Base-by-base conservation (phyloP, 768 basidiomycete species). In the Lactarius deliciosus region DNA sequence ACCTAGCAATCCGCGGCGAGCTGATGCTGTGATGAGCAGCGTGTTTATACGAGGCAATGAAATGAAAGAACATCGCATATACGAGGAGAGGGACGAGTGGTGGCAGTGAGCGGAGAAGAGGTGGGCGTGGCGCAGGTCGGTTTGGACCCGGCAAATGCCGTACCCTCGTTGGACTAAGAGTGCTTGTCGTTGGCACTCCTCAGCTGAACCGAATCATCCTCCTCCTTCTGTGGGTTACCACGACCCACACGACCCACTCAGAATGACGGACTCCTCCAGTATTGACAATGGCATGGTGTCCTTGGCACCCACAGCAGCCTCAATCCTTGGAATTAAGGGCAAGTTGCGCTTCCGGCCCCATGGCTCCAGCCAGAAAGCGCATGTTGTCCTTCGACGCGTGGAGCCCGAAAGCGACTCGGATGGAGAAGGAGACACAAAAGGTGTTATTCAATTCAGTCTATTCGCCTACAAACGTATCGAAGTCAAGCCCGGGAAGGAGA, bases 401-500 rank as follows among this genome's bases (percentile, higher is more conserved):
- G 80, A 80, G 68, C 63, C 78, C 22, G 74, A 81, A 15, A 82
- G 83, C 32, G 79, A 82, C 70, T 76, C 82, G 11, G 75, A 72
- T 62, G 81, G 81, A 61, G 80, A 80, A 60, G 80, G 73, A 11
- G 75, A 78, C n/a, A 74, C 75, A 25, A 62, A 70, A 22, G 72
- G 74, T 34, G 73, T 82, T 63, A 80, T 83, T 45, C 83, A 82
- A 74, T 90, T 88, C 73, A 84, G 81, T 72, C 77, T 90, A 15
- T 86, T 88, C 73, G 86, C 89, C 4, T 81, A 83, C 71, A 90
- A 90, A 78, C 78, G 85, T 67, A 86, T 90, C 73, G 85, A 85
- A 73, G 82, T 88, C 71, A 88, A 83, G 73, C 85, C 87, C 15
- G 88, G 88, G 64, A 88, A 88, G 75, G 86, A 87, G 76, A 83